Conservation (phyloP, 371 early-diverging fungal species). For the Mucor velutinosus region DNA sequence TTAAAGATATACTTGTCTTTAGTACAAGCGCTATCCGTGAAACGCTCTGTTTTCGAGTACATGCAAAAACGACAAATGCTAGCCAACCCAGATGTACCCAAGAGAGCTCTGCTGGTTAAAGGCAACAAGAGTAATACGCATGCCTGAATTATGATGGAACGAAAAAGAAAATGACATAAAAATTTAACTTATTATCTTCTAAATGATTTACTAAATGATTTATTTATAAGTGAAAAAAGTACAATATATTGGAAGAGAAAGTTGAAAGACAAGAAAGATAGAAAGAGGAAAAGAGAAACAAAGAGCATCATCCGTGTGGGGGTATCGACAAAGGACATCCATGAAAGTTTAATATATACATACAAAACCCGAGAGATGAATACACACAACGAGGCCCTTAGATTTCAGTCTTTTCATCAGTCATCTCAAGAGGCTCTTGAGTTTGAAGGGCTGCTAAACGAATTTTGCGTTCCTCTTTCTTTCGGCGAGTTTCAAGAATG, state of each 20-base stretch:
- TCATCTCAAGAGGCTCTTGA: background rate
- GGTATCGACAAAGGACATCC: background rate
- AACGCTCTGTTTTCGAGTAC: too few species aligned
- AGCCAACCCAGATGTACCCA: too few species aligned
- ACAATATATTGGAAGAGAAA: background rate
- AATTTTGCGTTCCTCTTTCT: background rate
- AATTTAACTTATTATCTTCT: too few species aligned
- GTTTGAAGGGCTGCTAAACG: background rate
- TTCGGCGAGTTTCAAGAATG: constrained; percentile 12
- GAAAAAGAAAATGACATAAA: too few species aligned
- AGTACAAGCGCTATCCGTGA: too few species aligned
- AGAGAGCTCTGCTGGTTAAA: too few species aligned
- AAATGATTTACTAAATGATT: background rate
- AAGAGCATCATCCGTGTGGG: background rate
- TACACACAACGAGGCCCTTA: background rate
- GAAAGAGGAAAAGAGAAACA: background rate
- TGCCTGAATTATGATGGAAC: too few species aligned
- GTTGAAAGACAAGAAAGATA: background rate
- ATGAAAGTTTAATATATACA: background rate
- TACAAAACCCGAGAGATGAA: background rate
- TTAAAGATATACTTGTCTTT: too few species aligned
- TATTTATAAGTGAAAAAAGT: background rate
- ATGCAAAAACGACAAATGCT: too few species aligned
- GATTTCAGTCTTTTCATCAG: constrained; percentile 4
- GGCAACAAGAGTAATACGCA: too few species aligned